phyloP scores from a whole-genome alignment of 2,329 filamentous ascomycete species.

The Diaporthe nobilis region DNA sequence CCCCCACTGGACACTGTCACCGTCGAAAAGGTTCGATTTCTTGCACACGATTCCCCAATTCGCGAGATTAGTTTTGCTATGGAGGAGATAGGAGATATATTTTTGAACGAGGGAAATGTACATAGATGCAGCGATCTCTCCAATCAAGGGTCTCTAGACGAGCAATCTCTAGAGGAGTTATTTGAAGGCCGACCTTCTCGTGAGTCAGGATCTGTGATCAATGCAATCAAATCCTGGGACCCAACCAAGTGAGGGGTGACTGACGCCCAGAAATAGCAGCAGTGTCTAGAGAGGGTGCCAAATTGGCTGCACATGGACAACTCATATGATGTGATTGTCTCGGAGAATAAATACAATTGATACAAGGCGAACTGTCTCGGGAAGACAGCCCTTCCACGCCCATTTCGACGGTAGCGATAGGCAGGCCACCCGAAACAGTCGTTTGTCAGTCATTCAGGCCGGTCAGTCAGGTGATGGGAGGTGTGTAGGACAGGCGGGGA shows the following conservation, averaged over 20 bases:
- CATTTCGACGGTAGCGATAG: background rate
- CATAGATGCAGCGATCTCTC: background rate
- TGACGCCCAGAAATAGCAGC: no score
- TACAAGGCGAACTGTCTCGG: constrained; percentile 20
- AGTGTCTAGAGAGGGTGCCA: background rate
- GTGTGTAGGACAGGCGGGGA: background rate
- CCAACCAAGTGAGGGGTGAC: no score
- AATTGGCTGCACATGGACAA: background rate
- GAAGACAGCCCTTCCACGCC: background rate
- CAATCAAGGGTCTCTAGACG: background rate
- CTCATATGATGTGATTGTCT: background rate
- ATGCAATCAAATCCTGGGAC: background rate
- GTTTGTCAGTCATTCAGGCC: background rate
- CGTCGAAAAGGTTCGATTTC: background rate
- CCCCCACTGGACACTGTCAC: background rate
- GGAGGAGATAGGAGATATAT: background rate
- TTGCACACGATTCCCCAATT: background rate
- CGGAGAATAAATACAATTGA: background rate
- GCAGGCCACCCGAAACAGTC: background rate
- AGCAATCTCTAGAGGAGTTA: background rate
- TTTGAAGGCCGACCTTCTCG: background rate
- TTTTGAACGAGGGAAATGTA: background rate
- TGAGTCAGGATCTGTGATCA: background rate
- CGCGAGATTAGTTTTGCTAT: background rate
- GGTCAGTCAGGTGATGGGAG: background rate